These are phyloP conservation scores for Tetrahymena elliotti DNA, from an alignment of 73 alveolate genomes.

Conservation along the genomic window DNA sequence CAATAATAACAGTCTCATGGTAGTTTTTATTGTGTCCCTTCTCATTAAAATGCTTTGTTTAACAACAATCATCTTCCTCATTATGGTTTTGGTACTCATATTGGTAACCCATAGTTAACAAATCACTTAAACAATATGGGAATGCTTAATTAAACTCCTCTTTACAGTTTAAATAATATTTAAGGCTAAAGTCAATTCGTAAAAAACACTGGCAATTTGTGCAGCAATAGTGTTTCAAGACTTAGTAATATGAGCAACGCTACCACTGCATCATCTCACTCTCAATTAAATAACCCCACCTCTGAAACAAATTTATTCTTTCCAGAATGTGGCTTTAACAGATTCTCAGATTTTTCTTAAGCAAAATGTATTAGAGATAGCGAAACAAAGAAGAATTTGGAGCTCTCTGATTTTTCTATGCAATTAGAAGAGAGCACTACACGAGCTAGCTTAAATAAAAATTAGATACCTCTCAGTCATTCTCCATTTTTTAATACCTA, in stretches of 20 bases:
- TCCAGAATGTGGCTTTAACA: background rate
- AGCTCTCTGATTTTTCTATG: background rate
- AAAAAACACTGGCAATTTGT: background rate
- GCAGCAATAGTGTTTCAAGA: background rate
- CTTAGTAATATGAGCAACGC: background rate
- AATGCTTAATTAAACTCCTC: background rate
- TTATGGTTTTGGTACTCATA: background rate
- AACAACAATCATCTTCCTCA: background rate
- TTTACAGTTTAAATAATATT: background rate
- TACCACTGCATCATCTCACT: background rate
- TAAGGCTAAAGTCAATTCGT: background rate
- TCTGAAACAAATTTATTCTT: background rate
- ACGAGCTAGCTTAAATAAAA: background rate
- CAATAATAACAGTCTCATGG: background rate
- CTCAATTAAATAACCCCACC: background rate
- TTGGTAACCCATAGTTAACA: background rate
- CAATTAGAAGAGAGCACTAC: background rate
- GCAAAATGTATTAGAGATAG: background rate
- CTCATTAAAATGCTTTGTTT: background rate
- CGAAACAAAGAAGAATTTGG: background rate
- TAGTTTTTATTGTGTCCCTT: background rate
- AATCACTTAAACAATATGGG: background rate
- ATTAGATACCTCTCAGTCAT: background rate
- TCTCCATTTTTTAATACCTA: background rate
- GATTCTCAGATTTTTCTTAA: background rate